Conservation (phyloP, 2,329 filamentous ascomycete species). For the Aspergillus fischeri region DNA sequence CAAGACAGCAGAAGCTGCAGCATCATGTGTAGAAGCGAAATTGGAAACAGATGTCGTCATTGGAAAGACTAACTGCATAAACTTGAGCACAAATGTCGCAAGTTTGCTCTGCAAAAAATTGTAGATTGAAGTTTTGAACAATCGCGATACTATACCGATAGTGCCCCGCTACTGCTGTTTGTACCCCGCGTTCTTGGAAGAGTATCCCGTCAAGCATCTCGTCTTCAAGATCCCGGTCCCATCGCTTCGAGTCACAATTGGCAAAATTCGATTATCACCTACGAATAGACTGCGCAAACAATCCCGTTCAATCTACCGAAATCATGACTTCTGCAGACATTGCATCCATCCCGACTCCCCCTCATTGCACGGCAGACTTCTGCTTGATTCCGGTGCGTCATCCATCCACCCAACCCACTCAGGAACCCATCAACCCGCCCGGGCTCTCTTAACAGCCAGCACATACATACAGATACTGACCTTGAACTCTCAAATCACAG, state of each 20-base stretch:
- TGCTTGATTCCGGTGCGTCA: slow-evolving; percentile 73
- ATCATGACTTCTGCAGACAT: slow-evolving; percentile 21
- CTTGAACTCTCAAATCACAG: slow-evolving; percentile 36
- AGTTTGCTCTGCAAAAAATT: background rate
- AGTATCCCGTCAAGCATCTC: background rate
- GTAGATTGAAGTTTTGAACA: background rate
- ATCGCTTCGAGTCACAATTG: background rate
- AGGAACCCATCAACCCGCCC: background rate
- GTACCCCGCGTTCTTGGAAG: background rate
- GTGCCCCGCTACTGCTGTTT: background rate
- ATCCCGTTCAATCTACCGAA: background rate
- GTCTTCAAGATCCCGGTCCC: background rate
- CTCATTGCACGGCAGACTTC: slow-evolving; percentile 80
- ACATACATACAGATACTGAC: background rate
- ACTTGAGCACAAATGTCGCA: background rate
- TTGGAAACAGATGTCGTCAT: background rate
- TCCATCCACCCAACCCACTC: background rate
- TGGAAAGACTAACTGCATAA: background rate
- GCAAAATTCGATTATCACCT: background rate
- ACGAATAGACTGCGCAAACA: background rate
- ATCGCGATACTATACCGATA: background rate
- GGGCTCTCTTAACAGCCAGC: background rate
- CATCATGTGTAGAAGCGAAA: background rate
- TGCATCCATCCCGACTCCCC: slow-evolving; percentile 54
- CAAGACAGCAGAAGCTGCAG: background rate